Percentiles rank a stretch among this genome's conserved stretches.
These are phyloP conservation scores for Lentinula guzmanii DNA, from an alignment of 768 basidiomycete genomes.

Conservation along the genomic window DNA sequence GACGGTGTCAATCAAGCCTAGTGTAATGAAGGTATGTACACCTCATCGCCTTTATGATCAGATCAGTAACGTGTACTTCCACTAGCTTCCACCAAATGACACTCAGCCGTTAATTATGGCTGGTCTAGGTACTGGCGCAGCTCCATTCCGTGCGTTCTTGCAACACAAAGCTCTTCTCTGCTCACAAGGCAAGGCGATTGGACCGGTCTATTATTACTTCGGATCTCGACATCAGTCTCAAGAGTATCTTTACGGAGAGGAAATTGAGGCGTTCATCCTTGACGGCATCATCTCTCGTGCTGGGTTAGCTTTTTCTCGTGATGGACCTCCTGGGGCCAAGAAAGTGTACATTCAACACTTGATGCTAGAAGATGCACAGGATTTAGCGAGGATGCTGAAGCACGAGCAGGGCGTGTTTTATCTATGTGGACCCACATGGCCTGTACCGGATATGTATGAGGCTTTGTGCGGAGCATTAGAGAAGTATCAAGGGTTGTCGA, in stretches of 20 bases:
- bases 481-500: constrained; percentile 60
- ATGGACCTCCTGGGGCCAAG: constrained; percentile 49
- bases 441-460: constrained; percentile 97
- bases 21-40: constrained; percentile 88
- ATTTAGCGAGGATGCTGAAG: constrained; percentile 69
- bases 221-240: constrained; percentile 93
- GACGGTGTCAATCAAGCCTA: constrained; percentile 96
- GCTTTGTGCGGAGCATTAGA: constrained; percentile 80
- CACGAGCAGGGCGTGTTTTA: constrained; percentile 83
- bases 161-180: constrained; percentile 88
- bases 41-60: not conserved
- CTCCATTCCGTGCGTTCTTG: constrained; percentile 98
- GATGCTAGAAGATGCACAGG: constrained; percentile 86
- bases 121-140: constrained; percentile 95
- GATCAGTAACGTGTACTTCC: constrained; percentile 9
- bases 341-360: constrained; percentile 99
- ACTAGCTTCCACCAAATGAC: constrained; percentile 74
- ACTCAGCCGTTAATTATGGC: constrained; percentile 96
- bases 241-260: constrained; percentile 96
- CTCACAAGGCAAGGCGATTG: constrained; percentile 71
- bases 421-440: constrained; percentile 98
- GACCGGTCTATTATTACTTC: constrained; percentile 97
- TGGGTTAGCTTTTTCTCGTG: constrained; percentile 95
- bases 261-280: constrained; percentile 89
- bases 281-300: constrained; percentile 83